A percentile compares a stretch with the other conserved stretches of the same genome.
Conservation (phyloP, 495 filamentous ascomycete species). For the Hypoxylon rickii region DNA sequence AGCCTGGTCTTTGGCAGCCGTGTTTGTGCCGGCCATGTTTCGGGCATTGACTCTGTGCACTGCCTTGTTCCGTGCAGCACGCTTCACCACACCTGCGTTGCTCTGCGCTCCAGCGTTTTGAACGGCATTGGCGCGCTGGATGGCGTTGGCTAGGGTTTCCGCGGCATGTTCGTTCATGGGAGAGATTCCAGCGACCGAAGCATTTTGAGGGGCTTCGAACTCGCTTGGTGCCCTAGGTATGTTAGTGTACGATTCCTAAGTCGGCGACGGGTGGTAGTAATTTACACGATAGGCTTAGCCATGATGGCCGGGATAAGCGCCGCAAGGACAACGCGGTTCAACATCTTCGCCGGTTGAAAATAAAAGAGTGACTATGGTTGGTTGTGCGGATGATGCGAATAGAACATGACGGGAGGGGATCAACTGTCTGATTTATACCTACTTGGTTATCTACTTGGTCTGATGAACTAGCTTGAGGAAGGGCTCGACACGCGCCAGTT, state of each 20-base stretch:
- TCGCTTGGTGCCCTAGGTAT: slow-evolving; percentile 1
- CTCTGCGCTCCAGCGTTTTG: too few relatives aligned
- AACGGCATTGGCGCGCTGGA: not conserved
- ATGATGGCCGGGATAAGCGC: slow-evolving; percentile 27
- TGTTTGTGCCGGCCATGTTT: not conserved
- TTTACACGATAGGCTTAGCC: slow-evolving; percentile 29
- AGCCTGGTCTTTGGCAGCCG: not conserved
- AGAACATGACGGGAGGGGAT: not conserved
- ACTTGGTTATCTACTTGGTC: not conserved
- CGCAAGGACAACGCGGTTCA: slow-evolving; percentile 22
- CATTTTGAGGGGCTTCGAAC: not conserved
- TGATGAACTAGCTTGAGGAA: not conserved
- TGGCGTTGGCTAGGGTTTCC: not conserved
- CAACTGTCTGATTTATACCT: slow-evolving; percentile 17
- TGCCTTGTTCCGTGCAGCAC: not conserved
- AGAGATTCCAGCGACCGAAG: not conserved
- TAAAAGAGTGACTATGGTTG: too few relatives aligned
- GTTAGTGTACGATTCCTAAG: slow-evolving; percentile 14
- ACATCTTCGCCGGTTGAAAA: slow-evolving; percentile 27
- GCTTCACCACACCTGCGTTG: not conserved
- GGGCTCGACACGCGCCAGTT: slow-evolving; percentile 9
- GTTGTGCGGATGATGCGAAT: too few relatives aligned
- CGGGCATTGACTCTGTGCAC: not conserved
- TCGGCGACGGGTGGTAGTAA: not conserved
- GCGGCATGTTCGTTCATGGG: not conserved